These are phyloP conservation scores for Didymella glomerata DNA, from an alignment of 2,329 filamentous ascomycete species.

Conservation along the genomic window DNA sequence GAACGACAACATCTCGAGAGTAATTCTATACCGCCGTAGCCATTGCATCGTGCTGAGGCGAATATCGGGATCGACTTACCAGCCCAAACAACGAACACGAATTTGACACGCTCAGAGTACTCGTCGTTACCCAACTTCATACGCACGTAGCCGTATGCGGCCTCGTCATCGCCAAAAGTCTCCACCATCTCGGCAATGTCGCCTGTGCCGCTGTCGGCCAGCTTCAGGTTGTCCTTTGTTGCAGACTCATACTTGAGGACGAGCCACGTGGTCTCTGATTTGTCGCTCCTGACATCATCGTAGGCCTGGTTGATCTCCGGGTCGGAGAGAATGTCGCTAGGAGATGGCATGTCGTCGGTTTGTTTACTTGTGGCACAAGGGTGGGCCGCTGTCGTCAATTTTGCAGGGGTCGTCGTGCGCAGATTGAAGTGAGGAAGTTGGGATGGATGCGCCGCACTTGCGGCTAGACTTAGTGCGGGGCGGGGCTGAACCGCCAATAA, in stretches of 20 bases:
- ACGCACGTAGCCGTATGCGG: conserved; percentile 68
- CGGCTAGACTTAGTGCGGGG: conserved; percentile 20
- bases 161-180: conserved; percentile 66
- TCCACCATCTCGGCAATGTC: conserved; percentile 67
- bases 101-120: conserved; percentile 74
- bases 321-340: conserved; percentile 43
- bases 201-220: conserved; percentile 67
- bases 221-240: conserved; percentile 64
- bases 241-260: conserved; percentile 63
- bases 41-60: too few relatives aligned
- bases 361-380: conserved; percentile 1
- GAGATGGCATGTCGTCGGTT: conserved; percentile 38
- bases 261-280: conserved; percentile 71
- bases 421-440: conserved; percentile 22
- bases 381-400: conserved; percentile 1
- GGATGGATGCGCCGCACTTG: conserved; percentile 23
- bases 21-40: not conserved
- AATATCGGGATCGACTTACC: conserved; percentile 54
- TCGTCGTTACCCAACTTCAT: conserved; percentile 74
- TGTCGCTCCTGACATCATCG: conserved; percentile 72
- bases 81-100: conserved; percentile 73
- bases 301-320: conserved; percentile 71
- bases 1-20: not conserved
- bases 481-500: conserved; percentile 17
- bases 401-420: conserved; percentile 14